Percentiles rank a stretch among this genome's conserved stretches.
phyloP scores from a whole-genome alignment of 1,139 yeast species.

The Protomyces pachydermus region DNA sequence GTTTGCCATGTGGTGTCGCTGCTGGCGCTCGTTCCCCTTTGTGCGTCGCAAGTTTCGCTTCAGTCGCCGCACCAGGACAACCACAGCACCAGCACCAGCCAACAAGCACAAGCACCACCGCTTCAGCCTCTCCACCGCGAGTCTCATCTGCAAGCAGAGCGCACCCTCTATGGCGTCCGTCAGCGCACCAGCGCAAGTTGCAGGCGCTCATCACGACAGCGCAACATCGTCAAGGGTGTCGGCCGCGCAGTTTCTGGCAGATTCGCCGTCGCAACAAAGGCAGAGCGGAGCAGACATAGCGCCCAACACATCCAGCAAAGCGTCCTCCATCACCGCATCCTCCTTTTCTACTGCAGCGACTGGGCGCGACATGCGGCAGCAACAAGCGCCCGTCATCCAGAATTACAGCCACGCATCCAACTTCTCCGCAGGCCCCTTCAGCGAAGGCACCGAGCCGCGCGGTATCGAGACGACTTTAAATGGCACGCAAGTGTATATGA shows the following conservation, averaged over 20 bases:
- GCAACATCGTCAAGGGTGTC: background rate
- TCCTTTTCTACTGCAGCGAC: background rate
- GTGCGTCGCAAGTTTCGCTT: too few species aligned
- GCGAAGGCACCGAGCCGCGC: slow-evolving; percentile 27
- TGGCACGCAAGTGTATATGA: slow-evolving; percentile 27
- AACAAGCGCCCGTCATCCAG: background rate
- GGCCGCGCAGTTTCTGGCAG: background rate
- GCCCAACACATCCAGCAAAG: background rate
- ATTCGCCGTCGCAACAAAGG: background rate
- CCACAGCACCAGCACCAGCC: background rate
- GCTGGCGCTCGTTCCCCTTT: background rate
- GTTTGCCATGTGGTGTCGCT: background rate
- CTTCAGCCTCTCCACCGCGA: too few species aligned
- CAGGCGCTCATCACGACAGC: too few species aligned
- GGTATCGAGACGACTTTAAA: slow-evolving; percentile 27
- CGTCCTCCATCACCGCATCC: background rate
- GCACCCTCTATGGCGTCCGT: too few species aligned
- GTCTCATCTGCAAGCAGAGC: too few species aligned
- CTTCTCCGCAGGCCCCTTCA: slow-evolving; percentile 28
- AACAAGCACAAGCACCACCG: background rate
- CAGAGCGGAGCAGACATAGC: background rate
- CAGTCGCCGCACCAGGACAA: background rate
- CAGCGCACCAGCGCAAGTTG: too few species aligned
- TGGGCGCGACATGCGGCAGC: background rate
- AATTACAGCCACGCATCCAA: slow-evolving; percentile 7